Evolutionary conservation across 2,329 filamentous ascomycete genomes (phyloP).

Genomic region (Macroventuria anomochaeta): DNA sequence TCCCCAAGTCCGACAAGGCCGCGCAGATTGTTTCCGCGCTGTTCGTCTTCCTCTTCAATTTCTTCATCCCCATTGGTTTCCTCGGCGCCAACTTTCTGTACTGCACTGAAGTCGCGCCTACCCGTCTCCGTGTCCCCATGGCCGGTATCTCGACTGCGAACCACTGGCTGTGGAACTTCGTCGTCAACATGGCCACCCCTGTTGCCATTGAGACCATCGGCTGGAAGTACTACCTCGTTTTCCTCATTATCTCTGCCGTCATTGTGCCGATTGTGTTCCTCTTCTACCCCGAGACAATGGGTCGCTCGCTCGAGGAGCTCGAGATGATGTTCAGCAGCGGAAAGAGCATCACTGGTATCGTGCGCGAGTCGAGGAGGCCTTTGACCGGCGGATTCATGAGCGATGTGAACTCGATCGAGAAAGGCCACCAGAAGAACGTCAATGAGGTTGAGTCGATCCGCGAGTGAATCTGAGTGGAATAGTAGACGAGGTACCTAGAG

Average conservation of each 20-base stretch:
- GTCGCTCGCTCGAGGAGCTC: conserved; percentile 56
- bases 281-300: conserved; percentile 59
- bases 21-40: conserved; percentile 61
- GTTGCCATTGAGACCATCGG: conserved; percentile 59
- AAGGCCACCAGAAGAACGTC: conserved; percentile 9
- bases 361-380: conserved; percentile 25
- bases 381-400: conserved; percentile 8
- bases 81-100: conserved; percentile 67
- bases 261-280: conserved; percentile 56
- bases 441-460: conserved; percentile 9
- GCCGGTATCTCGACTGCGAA: conserved; percentile 63
- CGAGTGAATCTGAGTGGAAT: background rate
- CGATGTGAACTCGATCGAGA: conserved; percentile 10
- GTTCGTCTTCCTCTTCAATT: conserved; percentile 67
- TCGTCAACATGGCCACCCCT: conserved; percentile 38
- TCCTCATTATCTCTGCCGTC: conserved; percentile 55
- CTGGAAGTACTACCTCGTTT: conserved; percentile 61
- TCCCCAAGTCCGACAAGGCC: conserved; percentile 53
- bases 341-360: conserved; percentile 39
- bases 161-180: conserved; percentile 57
- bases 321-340: conserved; percentile 51
- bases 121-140: conserved; percentile 61
- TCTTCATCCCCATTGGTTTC: conserved; percentile 66
- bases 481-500: background rate
- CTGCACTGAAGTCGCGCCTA: conserved; percentile 64